Conservation (phyloP, 352 stramenopile genomes). For the Phytophthora sojae region DNA sequence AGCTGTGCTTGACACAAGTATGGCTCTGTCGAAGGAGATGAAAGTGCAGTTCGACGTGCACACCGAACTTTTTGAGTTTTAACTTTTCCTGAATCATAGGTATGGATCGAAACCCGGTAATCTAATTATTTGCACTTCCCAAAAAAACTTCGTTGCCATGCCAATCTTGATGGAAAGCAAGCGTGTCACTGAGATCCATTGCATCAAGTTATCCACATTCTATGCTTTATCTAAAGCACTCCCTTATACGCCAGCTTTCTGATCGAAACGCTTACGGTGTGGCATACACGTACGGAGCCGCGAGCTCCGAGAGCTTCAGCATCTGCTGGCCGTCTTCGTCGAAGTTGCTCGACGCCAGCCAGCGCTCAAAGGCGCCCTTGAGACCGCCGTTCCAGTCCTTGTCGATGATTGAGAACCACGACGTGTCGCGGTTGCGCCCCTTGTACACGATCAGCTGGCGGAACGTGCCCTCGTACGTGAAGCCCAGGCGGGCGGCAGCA, state of each 20-base stretch:
- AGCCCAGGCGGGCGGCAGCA: conserved; percentile 18
- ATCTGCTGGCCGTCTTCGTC: conserved; percentile 16
- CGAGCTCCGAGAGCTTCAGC: conserved; percentile 22
- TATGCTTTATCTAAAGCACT: no score
- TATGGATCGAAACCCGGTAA: no score
- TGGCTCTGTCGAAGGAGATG: conserved; percentile 28
- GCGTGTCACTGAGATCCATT: no score
- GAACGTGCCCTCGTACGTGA: conserved; percentile 30
- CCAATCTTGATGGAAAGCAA: no score
- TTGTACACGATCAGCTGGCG: conserved; percentile 25
- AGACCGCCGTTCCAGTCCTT: conserved; percentile 18
- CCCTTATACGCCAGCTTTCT: no score
- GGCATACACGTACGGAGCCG: conserved; percentile 14
- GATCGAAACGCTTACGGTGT: neutral
- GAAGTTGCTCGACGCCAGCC: conserved; percentile 22
- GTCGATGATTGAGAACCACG: conserved; percentile 34
- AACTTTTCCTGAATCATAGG: neutral
- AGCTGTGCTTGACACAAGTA: conserved; percentile 17
- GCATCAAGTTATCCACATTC: no score
- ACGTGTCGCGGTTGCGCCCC: conserved; percentile 20
- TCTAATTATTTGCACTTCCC: neutral
- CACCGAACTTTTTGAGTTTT: conserved; percentile 41
- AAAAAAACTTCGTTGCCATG: no score
- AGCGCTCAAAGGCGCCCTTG: conserved; percentile 11
- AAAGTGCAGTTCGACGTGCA: conserved; percentile 46